Percentiles rank a stretch among this genome's conserved stretches.
Conservation (phyloP, 371 early-diverging fungal species). For the Umbelopsis sp. region DNA sequence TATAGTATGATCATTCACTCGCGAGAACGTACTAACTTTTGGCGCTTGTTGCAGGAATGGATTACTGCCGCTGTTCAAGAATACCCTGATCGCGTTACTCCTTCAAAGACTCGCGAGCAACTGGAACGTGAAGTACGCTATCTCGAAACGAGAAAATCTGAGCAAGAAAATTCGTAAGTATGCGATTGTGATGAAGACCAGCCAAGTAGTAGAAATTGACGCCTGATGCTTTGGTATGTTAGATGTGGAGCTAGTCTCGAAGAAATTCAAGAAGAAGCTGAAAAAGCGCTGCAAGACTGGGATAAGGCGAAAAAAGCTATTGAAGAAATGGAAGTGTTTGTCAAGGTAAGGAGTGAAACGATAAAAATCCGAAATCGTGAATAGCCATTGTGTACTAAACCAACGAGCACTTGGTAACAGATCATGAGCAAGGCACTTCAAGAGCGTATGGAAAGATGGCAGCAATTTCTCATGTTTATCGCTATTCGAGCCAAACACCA, state of each 20-base stretch:
- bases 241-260: slow-evolving; percentile 48
- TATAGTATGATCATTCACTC: not conserved
- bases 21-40: not conserved
- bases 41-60: slow-evolving; percentile 34
- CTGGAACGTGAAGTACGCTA: slow-evolving; percentile 66
- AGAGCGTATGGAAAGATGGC: slow-evolving; percentile 68
- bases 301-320: slow-evolving; percentile 63
- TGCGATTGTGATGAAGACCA: not conserved
- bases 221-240: not conserved
- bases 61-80: slow-evolving; percentile 56
- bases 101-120: slow-evolving; percentile 44
- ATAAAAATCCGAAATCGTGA: not conserved
- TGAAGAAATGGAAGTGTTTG: slow-evolving; percentile 48
- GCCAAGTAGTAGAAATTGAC: too few species aligned
- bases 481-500: slow-evolving; percentile 70
- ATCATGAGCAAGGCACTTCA: slow-evolving; percentile 59
- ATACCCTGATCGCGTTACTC: slow-evolving; percentile 68
- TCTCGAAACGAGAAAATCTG: slow-evolving; percentile 55
- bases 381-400: not conserved
- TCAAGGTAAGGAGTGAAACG: slow-evolving; percentile 37
- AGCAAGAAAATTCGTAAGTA: slow-evolving; percentile 51
- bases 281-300: slow-evolving; percentile 51
- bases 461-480: slow-evolving; percentile 72
- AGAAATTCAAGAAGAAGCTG: slow-evolving; percentile 58
- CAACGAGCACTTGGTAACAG: slow-evolving; percentile 21